Evolutionary conservation across 495 filamentous ascomycete genomes (phyloP).

Genomic region (Talaromyces adpressus): DNA sequence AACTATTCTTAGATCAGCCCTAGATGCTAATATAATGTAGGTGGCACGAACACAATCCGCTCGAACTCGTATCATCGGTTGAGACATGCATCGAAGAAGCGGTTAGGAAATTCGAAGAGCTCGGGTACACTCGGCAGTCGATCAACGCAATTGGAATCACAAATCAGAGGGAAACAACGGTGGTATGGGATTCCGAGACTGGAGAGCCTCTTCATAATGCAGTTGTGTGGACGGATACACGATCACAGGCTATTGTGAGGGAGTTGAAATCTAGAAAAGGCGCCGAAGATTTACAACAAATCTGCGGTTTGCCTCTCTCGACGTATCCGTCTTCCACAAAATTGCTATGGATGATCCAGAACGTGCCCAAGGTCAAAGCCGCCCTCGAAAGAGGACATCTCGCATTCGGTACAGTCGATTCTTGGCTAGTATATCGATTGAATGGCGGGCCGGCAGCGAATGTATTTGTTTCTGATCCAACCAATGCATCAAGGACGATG

Average conservation of each 20-base stretch:
- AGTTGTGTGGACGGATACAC: slow-evolving; percentile 91
- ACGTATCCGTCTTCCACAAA: slow-evolving; percentile 93
- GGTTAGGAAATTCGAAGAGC: slow-evolving; percentile 56
- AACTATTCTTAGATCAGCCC: not conserved
- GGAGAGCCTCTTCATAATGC: slow-evolving; percentile 84
- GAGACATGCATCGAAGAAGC: slow-evolving; percentile 78
- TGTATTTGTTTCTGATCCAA: slow-evolving; percentile 80
- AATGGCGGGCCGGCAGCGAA: slow-evolving; percentile 68
- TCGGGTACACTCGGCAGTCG: slow-evolving; percentile 57
- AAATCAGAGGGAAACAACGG: slow-evolving; percentile 90
- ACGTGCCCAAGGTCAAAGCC: slow-evolving; percentile 63
- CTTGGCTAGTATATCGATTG: slow-evolving; percentile 85
- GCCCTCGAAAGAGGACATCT: slow-evolving; percentile 74
- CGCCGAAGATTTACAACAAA: slow-evolving; percentile 57
- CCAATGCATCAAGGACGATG: slow-evolving; percentile 94
- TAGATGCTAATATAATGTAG: slow-evolving; percentile 33
- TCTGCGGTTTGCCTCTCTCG: slow-evolving; percentile 85
- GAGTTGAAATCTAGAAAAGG: slow-evolving; percentile 60
- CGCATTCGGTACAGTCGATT: slow-evolving; percentile 87
- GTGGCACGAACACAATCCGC: slow-evolving; percentile 90
- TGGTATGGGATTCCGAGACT: slow-evolving; percentile 84
- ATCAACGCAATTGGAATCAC: slow-evolving; percentile 88
- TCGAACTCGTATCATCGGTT: slow-evolving; percentile 71
- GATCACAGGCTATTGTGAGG: slow-evolving; percentile 69
- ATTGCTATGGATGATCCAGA: slow-evolving; percentile 74